Evolutionary conservation across 2,329 filamentous ascomycete genomes (phyloP).

Genomic region (Penicillium brasilianum): DNA sequence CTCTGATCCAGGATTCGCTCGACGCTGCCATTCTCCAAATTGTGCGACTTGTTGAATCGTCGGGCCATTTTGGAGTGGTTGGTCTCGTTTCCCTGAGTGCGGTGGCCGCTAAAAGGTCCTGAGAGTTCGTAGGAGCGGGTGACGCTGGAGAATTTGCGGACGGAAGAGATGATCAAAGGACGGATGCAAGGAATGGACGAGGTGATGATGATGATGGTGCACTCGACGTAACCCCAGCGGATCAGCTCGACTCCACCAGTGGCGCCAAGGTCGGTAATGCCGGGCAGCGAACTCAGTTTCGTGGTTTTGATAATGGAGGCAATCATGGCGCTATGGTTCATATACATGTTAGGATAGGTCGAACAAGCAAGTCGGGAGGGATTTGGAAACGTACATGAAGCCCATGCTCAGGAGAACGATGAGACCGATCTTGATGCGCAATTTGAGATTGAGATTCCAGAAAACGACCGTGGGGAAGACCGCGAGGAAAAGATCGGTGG

Average conservation of each 20-base stretch:
- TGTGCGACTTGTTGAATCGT: constrained; percentile 20
- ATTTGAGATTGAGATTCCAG: constrained; percentile 38
- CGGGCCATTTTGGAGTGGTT: constrained; percentile 23
- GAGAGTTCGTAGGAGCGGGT: constrained; percentile 38
- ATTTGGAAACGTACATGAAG: constrained; percentile 28
- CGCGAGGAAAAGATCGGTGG: constrained; percentile 37
- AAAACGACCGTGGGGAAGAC: constrained; percentile 37
- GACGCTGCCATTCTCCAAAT: constrained; percentile 31
- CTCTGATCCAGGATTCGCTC: constrained; percentile 32
- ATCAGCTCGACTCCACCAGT: constrained; percentile 34
- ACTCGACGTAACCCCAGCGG: constrained; percentile 39
- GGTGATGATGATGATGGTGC: constrained; percentile 38
- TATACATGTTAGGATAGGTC: background rate
- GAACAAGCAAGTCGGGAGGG: background rate
- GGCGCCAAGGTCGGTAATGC: constrained; percentile 35
- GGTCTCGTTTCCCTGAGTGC: constrained; percentile 25
- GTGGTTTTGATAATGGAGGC: constrained; percentile 42
- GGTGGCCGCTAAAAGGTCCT: constrained; percentile 28
- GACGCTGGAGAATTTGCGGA: constrained; percentile 37
- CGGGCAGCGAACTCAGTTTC: constrained; percentile 32
- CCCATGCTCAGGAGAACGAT: constrained; percentile 36
- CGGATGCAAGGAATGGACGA: constrained; percentile 40
- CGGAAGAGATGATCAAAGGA: constrained; percentile 37
- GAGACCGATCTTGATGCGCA: constrained; percentile 36
- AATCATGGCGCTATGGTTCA: constrained; percentile 32